Percentiles rank a stretch among this genome's conserved stretches.
phyloP scores from a whole-genome alignment of 1,139 yeast genomes.

The Sugiyamaella neomexicana region DNA sequence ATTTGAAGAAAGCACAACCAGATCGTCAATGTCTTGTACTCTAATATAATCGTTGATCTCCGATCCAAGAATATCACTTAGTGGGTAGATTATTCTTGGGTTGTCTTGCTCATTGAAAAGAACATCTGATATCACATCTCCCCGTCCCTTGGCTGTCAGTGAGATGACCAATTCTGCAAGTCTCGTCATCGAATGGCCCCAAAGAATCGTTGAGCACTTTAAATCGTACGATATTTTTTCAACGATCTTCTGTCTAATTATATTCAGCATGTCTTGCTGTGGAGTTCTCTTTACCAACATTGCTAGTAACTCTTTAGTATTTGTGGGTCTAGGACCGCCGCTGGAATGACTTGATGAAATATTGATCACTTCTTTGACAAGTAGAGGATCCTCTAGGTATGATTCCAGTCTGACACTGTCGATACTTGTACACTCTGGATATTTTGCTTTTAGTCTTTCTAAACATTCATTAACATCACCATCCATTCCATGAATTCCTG shows the following conservation, averaged over 20 bases:
- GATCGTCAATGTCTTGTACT: conserved; percentile 41
- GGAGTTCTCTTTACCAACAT: conserved; percentile 29
- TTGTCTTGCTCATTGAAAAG: conserved; percentile 24
- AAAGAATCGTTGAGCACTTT: conserved; percentile 55
- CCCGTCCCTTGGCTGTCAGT: conserved; percentile 87
- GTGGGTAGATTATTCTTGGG: conserved; percentile 55
- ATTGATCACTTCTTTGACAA: conserved; percentile 3
- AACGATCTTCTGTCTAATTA: conserved; percentile 53
- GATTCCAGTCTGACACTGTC: conserved; percentile 29
- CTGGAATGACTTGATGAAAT: neutral
- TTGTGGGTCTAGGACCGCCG: conserved; percentile 1
- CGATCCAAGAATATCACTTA: conserved; percentile 67
- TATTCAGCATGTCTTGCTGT: conserved; percentile 55
- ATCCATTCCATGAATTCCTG: conserved; percentile 26
- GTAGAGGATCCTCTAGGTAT: conserved; percentile 10
- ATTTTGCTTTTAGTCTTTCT: conserved; percentile 30
- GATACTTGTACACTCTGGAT: conserved; percentile 30
- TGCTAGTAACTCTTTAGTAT: conserved; percentile 18
- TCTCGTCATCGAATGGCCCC: conserved; percentile 80
- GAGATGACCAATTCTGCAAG: conserved; percentile 78
- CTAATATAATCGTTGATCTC: conserved; percentile 60
- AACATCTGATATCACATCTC: conserved; percentile 56
- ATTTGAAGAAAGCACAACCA: conserved; percentile 20
- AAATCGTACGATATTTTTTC: conserved; percentile 49
- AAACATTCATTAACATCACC: conserved; percentile 14